Evolutionary conservation across 2,329 filamentous ascomycete genomes (phyloP).

Genomic region (Epichloe festucae): DNA sequence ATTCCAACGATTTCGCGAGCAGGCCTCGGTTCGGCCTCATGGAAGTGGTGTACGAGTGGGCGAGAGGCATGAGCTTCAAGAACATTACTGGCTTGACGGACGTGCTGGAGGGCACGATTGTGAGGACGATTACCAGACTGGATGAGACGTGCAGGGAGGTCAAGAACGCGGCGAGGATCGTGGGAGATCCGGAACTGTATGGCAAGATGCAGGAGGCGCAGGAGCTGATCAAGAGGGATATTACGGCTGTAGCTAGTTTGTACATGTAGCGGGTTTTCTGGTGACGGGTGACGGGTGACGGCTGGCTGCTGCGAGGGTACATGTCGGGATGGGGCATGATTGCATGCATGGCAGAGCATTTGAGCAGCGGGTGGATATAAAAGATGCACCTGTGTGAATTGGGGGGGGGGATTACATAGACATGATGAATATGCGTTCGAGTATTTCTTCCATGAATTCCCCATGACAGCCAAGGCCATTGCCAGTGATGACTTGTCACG

Average conservation of each 20-base stretch:
- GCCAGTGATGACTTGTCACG: too few relatives aligned
- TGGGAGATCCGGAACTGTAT: conserved; percentile 86
- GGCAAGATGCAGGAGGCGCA: conserved; percentile 95
- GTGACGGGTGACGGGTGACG: too few relatives aligned
- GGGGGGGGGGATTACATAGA: too few relatives aligned
- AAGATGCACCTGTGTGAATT: not conserved
- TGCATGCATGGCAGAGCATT: not conserved
- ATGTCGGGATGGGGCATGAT: not conserved
- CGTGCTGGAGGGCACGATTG: conserved; percentile 93
- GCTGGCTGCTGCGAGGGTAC: not conserved
- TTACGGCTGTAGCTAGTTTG: conserved; percentile 76
- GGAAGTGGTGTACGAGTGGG: conserved; percentile 98
- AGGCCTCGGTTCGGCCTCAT: conserved; percentile 83
- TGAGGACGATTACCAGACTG: conserved; percentile 80
- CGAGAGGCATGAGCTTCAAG: conserved; percentile 93
- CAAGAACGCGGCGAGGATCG: conserved; percentile 89
- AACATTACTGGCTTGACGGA: conserved; percentile 94
- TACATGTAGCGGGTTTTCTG: conserved; percentile 58
- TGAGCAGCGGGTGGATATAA: not conserved
- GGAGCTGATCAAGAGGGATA: conserved; percentile 95
- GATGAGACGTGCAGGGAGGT: conserved; percentile 97
- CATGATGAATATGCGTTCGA: not conserved
- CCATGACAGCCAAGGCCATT: not conserved
- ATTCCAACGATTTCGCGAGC: conserved; percentile 83
- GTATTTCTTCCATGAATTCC: not conserved